Evolutionary conservation across 371 early-diverging fungal species (phyloP), one percentile per base, ranked within the genome.

Genomic region (Mortierella sp.): DNA sequence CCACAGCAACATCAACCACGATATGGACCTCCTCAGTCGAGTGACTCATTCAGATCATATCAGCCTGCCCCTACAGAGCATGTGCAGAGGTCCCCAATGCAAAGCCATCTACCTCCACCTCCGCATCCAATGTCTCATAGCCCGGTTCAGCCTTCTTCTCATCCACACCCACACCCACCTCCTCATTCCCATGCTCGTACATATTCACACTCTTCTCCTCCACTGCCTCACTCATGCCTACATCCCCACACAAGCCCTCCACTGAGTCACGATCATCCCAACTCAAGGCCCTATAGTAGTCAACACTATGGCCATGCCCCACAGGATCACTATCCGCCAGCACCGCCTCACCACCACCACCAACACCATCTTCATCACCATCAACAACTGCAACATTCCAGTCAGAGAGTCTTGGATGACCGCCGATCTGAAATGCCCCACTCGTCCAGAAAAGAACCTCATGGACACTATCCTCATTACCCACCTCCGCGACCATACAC

Each of bases 221-320:
- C 58, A 16, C 65, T 33, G 2, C 45, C 62, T 43, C 36, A 50
- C 5, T 47, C 48, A 33, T 40, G 15, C 22, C 2, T 53, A 19
- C 61, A 58, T 33, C n/a, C 55, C 8, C 74, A 69, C 53, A 16
- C 76, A 6, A 66, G 58, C 41, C 63, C 76, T 21, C 63, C 76
- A 11, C 16, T 53, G 24, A 45, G 47, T 22, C 76, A 70, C 43
- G 76, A 76, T 15, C 76, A 47, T 15, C n/a, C 71, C 10, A 43
- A 62, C 33, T 16, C 55, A 36, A 70, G 60, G 1, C 32, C 48
- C 2, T 70, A 76, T 40, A 38, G 63, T 45, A 43, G n/a, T 13
- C 69, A 61, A 0, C 53, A n/a, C 13, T 61, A 40, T 62, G 28
- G 66, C 9, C 53, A 64, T 38, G 43, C 33, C 24, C 65, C 43